Conservation (phyloP, 1,284 basidiomycete genomes). For the Sphaerobolus stellatus region DNA sequence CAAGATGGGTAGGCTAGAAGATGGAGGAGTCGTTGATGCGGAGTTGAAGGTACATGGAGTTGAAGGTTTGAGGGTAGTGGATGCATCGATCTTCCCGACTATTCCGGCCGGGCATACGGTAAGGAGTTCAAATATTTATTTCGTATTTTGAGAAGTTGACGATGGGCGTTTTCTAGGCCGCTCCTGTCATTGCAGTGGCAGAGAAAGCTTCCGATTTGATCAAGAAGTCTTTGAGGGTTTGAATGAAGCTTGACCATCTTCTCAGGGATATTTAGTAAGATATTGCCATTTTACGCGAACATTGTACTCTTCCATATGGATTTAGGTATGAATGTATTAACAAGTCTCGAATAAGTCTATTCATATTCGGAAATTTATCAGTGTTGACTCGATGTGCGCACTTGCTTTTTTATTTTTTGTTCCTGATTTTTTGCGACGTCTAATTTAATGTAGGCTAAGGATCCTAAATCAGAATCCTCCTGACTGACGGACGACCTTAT, state of each 20-base stretch:
- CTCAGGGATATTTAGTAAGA: no score
- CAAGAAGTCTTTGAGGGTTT: neutral
- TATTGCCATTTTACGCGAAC: no score
- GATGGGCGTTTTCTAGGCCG: slow-evolving; percentile 51
- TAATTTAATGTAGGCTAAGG: no score
- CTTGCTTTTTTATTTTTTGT: no score
- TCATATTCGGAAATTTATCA: no score
- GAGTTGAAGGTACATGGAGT: slow-evolving; percentile 23
- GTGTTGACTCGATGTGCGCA: no score
- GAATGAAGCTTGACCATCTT: neutral
- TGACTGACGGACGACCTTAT: no score
- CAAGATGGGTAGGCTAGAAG: slow-evolving; percentile 50
- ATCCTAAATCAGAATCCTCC: no score
- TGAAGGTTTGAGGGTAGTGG: slow-evolving; percentile 19
- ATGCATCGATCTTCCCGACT: slow-evolving; percentile 17
- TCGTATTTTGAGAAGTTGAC: neutral
- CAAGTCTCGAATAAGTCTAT: no score
- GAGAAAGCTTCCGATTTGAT: slow-evolving; percentile 33
- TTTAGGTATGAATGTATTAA: no score
- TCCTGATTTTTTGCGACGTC: no score
- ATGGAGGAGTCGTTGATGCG: slow-evolving; percentile 29
- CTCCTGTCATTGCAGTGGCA: slow-evolving; percentile 31
- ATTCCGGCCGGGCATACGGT: slow-evolving; percentile 21
- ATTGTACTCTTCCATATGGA: no score
- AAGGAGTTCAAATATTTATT: slow-evolving; percentile 11